Base-by-base conservation (phyloP, 306 rosid species). In the Sicyos edulis region DNA sequence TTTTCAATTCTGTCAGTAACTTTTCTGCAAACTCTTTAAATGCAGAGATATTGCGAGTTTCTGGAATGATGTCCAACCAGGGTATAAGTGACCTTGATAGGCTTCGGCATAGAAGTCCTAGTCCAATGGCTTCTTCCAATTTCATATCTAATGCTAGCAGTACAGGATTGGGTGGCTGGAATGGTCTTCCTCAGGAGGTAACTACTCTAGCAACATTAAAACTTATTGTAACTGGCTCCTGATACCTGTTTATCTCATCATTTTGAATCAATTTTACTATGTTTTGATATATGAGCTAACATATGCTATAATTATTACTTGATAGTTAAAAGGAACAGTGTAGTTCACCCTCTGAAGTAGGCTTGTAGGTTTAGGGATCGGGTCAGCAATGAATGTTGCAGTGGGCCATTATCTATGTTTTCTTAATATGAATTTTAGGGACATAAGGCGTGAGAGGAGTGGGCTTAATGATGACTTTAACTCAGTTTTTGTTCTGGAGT, bases 21-120 rank as follows among this genome's bases (percentile, higher is more conserved):
- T 67, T 45, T 54, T 67, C 8, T 22, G 14, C 42, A 22, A 47
- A 12, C 57, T 7, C 70, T 82, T 60, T 58, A 47, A 76, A 32
- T 82, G 95, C 92, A 93, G 99, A 93, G 84, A 93, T 93, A 78
- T 80, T 93, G 65, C 88, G 92, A 72, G 96, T 91, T 80, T 91
- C 97, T 77, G 96, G 91, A 83, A 88, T 87, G 97, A 81, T 91
- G 92, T 91, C 99, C 85, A 93, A 87, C 87, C 99, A 88, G 85
- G 92, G 96, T 82, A 88, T 91, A 77, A 87, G 99, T 4, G 99
- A 93, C 86, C 91, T 93, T 45, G 99, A 93, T 73, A 87, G 99
- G 78, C 84, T 91, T 72, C 89, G 96, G 82, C 96, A 93, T 78
- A 86, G 99, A 87, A 93, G 99, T 80, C 97, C 99, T 54, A 93